A percentile compares a stretch with the other conserved stretches of the same genome.
phyloP scores from a whole-genome alignment of 192 early-diverging fungal genomes.

The Backusella liffmaniae region DNA sequence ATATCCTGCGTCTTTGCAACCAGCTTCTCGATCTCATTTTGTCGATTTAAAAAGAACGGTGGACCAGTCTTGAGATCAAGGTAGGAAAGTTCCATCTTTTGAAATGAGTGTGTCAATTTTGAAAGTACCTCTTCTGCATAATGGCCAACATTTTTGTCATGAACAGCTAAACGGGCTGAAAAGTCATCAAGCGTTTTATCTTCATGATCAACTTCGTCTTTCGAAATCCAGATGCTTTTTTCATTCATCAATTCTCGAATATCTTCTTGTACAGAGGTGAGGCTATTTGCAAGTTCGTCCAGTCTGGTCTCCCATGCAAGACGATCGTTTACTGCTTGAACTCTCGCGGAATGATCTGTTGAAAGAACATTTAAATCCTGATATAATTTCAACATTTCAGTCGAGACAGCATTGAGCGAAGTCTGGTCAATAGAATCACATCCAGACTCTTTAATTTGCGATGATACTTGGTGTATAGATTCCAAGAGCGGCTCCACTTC shows the following conservation, averaged over 20 bases:
- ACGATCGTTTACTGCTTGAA: neutral
- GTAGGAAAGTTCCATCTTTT: neutral
- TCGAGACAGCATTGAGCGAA: neutral
- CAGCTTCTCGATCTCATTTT: neutral
- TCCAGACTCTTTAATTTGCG: neutral
- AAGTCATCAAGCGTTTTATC: neutral
- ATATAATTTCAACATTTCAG: neutral
- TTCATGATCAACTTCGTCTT: constrained; percentile 10
- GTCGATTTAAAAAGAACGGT: constrained; percentile 3
- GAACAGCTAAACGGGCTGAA: neutral
- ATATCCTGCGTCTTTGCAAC: neutral
- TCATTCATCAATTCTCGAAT: constrained; percentile 21
- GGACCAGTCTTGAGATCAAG: neutral
- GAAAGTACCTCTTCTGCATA: neutral
- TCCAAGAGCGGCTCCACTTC: neutral
- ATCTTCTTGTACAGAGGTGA: neutral
- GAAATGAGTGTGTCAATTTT: neutral
- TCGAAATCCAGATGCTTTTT: constrained; percentile 16
- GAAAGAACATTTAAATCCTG: neutral
- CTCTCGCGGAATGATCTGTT: neutral
- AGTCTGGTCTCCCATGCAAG: neutral
- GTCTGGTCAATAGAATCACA: neutral
- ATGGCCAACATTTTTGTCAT: neutral
- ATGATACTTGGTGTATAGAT: neutral
- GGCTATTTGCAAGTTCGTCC: neutral